A percentile compares a stretch with the other conserved stretches of the same genome.
Evolutionary conservation across 2,329 filamentous ascomycete species (phyloP).

Genomic region (Cercospora sp.): DNA sequence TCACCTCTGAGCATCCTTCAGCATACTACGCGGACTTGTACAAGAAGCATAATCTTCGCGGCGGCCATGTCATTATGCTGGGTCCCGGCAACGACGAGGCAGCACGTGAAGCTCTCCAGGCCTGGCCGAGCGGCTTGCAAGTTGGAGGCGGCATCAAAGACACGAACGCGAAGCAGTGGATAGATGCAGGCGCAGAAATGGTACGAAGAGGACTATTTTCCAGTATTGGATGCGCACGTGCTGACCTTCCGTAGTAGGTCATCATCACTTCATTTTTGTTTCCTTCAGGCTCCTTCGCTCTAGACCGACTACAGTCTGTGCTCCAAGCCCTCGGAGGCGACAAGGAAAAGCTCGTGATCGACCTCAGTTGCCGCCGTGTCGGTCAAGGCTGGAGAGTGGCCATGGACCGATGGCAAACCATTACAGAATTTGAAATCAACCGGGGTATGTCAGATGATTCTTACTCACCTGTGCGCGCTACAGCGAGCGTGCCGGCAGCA

Average conservation of each 20-base stretch:
- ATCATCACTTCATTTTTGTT: constrained; percentile 97
- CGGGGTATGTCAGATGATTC: constrained; percentile 58
- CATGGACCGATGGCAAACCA: constrained; percentile 98
- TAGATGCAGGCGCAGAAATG: constrained; percentile 84
- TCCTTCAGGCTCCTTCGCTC: constrained; percentile 77
- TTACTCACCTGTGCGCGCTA: constrained; percentile 1
- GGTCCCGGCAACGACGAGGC: constrained; percentile 83
- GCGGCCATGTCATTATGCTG: constrained; percentile 95
- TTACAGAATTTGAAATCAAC: constrained; percentile 93
- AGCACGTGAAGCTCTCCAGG: constrained; percentile 70
- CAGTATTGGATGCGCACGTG: constrained; percentile 3
- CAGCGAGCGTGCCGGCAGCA: constrained; percentile 5
- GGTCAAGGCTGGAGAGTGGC: constrained; percentile 88
- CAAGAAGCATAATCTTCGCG: constrained; percentile 68
- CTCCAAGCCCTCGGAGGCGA: constrained; percentile 71
- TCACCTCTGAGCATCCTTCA: constrained; percentile 80
- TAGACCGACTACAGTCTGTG: constrained; percentile 71
- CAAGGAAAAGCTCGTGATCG: constrained; percentile 82
- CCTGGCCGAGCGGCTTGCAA: constrained; percentile 81
- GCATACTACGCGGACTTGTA: constrained; percentile 81
- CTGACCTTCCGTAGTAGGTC: constrained; percentile 61
- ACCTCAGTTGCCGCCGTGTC: constrained; percentile 82
- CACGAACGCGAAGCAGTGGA: constrained; percentile 80
- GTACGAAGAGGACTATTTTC: constrained; percentile 51
- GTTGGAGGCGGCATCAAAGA: constrained; percentile 93